Percentiles rank a stretch among this genome's conserved stretches.
phyloP scores from a whole-genome alignment of 169 alveolate genomes.

The Fabrea salina region DNA sequence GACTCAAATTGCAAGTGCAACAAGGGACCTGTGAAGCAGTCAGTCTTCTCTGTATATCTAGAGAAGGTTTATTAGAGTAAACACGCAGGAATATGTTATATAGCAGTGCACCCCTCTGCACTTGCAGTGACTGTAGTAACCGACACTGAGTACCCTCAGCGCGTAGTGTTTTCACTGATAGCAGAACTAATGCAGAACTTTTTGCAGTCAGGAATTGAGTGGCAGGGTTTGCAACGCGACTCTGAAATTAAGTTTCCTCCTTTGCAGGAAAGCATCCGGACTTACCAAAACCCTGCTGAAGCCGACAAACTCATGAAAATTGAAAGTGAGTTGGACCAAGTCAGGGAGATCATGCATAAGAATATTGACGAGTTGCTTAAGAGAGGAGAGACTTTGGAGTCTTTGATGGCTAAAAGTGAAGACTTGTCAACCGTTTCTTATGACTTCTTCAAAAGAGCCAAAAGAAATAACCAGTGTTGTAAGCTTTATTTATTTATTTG shows the following conservation, averaged over 20 bases:
- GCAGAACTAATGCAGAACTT: conserved; percentile 22
- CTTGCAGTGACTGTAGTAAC: conserved; percentile 59
- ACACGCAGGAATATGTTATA: conserved; percentile 60
- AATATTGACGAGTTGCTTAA: conserved; percentile 83
- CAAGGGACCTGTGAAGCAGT: no score
- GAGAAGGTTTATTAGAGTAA: no score
- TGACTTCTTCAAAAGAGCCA: conserved; percentile 89
- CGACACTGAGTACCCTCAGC: conserved; percentile 68
- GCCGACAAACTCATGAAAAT: conserved; percentile 90
- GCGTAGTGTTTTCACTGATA: conserved; percentile 56
- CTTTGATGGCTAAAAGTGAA: conserved; percentile 88
- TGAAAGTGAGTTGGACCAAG: conserved; percentile 91
- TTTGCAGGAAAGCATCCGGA: conserved; percentile 69
- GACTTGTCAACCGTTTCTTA: conserved; percentile 69
- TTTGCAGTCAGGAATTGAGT: conserved; percentile 40
- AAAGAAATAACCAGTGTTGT: conserved; percentile 90
- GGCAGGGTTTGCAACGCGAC: conserved; percentile 3
- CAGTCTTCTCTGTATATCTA: no score
- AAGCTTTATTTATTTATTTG: conserved; percentile 56
- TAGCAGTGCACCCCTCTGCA: conserved; percentile 46
- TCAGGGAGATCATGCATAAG: conserved; percentile 76
- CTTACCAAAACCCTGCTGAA: conserved; percentile 90
- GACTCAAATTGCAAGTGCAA: no score
- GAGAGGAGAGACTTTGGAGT: conserved; percentile 93
- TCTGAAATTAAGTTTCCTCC: conserved; percentile 20